Evolutionary conservation across 306 rosid genomes (phyloP).

Genomic region (Rosa multiflora): DNA sequence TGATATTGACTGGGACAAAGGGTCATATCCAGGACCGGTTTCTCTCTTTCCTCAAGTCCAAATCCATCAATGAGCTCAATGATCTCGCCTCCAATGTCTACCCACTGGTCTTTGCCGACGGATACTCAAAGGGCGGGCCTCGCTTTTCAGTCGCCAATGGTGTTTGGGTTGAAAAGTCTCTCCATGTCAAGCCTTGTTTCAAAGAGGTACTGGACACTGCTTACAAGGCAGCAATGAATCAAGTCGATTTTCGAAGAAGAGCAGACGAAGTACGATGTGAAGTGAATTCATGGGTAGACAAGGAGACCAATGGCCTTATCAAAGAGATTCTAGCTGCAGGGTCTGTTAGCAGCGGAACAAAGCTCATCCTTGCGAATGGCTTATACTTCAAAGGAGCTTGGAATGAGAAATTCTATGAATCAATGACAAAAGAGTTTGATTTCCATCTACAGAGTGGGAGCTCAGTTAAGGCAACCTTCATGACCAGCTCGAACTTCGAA

Average conservation of each 20-base stretch:
- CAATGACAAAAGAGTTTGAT: background rate
- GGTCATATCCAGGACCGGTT: constrained; percentile 1
- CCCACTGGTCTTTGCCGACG: background rate
- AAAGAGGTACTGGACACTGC: background rate
- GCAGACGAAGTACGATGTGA: background rate
- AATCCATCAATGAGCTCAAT: constrained; percentile 3
- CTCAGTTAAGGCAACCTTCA: constrained; percentile 11
- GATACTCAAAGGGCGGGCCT: background rate
- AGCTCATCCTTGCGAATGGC: constrained; percentile 25
- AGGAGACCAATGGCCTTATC: background rate
- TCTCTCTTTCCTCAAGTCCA: constrained; percentile 7
- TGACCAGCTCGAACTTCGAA: background rate
- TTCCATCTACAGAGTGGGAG: constrained; percentile 15
- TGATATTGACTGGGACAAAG: constrained; percentile 15
- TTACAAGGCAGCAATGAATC: background rate
- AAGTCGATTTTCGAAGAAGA: background rate
- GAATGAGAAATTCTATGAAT: constrained; percentile 1
- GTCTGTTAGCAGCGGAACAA: background rate
- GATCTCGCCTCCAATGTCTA: background rate
- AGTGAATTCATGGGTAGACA: background rate
- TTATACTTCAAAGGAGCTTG: constrained; percentile 34
- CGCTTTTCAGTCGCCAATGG: constrained; percentile 7
- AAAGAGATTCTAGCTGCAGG: background rate
- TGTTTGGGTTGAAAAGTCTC: background rate
- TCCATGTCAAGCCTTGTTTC: background rate